Conservation (phyloP, 768 basidiomycete genomes). For the Rhodotorula taiwanensis region DNA sequence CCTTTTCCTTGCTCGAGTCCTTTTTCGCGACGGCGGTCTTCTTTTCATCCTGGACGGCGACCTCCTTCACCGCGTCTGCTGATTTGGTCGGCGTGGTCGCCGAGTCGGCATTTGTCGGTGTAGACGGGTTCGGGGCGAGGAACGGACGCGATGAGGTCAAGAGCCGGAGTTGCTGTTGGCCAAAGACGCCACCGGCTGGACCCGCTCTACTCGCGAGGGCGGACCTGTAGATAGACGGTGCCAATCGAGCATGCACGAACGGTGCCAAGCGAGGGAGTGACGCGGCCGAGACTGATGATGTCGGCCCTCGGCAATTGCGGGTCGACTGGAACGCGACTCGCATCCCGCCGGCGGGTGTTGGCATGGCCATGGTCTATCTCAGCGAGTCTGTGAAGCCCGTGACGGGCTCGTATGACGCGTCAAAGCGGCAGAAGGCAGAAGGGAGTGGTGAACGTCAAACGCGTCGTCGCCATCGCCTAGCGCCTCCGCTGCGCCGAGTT, state of each 20-base stretch:
- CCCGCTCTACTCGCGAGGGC: background rate
- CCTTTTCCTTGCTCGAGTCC: conserved; percentile 20
- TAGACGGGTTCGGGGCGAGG: conserved; percentile 17
- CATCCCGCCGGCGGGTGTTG: no score
- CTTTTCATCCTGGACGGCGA: conserved; percentile 6
- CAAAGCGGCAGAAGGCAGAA: no score
- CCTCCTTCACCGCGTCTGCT: conserved; percentile 8
- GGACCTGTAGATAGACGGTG: background rate
- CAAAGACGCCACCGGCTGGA: background rate
- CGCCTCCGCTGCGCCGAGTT: no score
- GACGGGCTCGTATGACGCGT: no score
- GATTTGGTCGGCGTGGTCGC: background rate
- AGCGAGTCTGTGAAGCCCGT: no score
- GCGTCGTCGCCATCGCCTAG: no score
- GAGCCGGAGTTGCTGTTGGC: conserved; percentile 17
- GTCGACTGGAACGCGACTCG: background rate
- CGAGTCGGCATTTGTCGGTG: background rate
- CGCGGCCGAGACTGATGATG: background rate
- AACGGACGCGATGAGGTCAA: conserved; percentile 20
- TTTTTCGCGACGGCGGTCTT: conserved; percentile 24
- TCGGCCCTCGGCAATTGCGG: background rate
- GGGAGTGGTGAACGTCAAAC: no score
- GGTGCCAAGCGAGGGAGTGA: conserved; percentile 21
- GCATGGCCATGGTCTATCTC: background rate
- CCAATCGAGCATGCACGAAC: conserved; percentile 19